A percentile compares a stretch with the other conserved stretches of the same genome.
phyloP scores from a whole-genome alignment of 2,329 filamentous ascomycete species.

The Fusarium sp. region DNA sequence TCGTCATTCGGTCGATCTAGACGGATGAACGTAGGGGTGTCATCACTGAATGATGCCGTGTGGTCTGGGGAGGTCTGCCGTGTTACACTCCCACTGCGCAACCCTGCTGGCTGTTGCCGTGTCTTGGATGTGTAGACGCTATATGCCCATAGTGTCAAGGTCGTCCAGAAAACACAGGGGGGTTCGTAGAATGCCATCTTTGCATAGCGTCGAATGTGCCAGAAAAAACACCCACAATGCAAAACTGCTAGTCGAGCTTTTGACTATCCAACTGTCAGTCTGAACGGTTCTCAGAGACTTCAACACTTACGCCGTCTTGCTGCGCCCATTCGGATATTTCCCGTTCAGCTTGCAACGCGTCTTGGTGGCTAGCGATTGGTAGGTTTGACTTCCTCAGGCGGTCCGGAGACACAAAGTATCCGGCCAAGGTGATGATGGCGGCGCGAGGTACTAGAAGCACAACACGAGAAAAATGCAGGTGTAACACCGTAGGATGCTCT shows the following conservation, averaged over 20 bases:
- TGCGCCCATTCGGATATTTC: constrained; percentile 56
- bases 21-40: constrained; percentile 61
- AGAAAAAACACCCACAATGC: constrained; percentile 62
- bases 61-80: constrained; percentile 14
- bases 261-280: constrained; percentile 44
- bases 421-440: constrained; percentile 61
- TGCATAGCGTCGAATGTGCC: constrained; percentile 63
- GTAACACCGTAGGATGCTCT: constrained; percentile 69
- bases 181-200: constrained; percentile 59
- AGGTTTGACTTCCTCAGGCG: not conserved
- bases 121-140: constrained; percentile 42
- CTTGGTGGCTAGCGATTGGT: constrained; percentile 34
- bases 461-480: constrained; percentile 69
- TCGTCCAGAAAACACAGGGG: constrained; percentile 56
- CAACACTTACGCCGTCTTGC: constrained; percentile 46
- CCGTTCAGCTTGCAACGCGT: constrained; percentile 37
- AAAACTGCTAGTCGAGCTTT: constrained; percentile 63
- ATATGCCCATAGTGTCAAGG: constrained; percentile 59
- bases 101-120: not conserved
- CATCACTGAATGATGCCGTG: not conserved
- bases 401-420: constrained; percentile 21
- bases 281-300: accelerated
- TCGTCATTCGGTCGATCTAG: constrained; percentile 71
- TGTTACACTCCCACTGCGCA: constrained; percentile 16
- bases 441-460: constrained; percentile 65